Percentiles rank a stretch among this genome's conserved stretches.
These are phyloP conservation scores for Ceratobasidium sp. DNA, from an alignment of 1,284 basidiomycete genomes.

Conservation along the genomic window DNA sequence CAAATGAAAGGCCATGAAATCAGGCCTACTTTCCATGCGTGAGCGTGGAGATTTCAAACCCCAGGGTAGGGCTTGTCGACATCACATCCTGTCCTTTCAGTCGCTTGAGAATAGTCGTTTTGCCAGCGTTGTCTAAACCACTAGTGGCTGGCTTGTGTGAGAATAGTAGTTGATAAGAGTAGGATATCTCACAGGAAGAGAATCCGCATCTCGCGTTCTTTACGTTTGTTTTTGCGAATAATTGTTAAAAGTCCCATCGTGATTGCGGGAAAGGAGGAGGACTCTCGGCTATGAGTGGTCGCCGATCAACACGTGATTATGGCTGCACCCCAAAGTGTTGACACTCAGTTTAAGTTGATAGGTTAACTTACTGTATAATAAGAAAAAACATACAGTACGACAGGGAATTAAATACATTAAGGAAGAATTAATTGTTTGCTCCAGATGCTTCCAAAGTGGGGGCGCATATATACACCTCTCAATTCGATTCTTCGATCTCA, in stretches of 20 bases:
- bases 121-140: constrained; percentile 98
- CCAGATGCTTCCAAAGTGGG: too few relatives aligned
- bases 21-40: constrained; percentile 81
- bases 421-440: not conserved
- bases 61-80: constrained; percentile 91
- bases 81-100: constrained; percentile 91
- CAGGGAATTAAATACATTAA: not conserved
- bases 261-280: not conserved
- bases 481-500: not conserved
- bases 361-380: too few relatives aligned
- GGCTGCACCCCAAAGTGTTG: too few relatives aligned
- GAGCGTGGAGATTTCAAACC: constrained; percentile 99
- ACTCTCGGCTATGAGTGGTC: not conserved
- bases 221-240: constrained; percentile 94
- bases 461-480: too few relatives aligned
- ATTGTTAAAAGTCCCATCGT: constrained; percentile 93
- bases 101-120: constrained; percentile 97
- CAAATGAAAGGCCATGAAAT: not conserved
- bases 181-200: constrained; percentile 82
- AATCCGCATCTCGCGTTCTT: constrained; percentile 95
- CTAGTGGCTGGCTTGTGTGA: constrained; percentile 60
- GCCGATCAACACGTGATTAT: not conserved
- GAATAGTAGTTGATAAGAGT: not conserved
- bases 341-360: too few relatives aligned
- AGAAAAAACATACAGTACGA: too few relatives aligned